Evolutionary conservation across 176 grass and related monocot species (phyloP), one percentile per base, ranked within the genome.

Genomic region (Zea luxurians): DNA sequence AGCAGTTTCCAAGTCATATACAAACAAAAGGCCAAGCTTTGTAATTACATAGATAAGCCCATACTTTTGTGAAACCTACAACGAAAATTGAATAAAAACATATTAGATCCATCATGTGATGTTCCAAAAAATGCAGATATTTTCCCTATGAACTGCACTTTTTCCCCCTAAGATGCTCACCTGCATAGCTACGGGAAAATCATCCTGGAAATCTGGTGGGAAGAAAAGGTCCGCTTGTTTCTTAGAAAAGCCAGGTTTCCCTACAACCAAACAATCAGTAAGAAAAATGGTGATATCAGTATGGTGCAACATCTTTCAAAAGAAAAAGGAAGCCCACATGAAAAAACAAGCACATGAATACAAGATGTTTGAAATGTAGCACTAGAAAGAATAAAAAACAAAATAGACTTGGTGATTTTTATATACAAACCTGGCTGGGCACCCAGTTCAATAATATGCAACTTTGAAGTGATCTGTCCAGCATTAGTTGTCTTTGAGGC

Each of bases 171-270:
- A 71, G 78, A 78, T 37, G 55, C 37, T 72, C 60, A 99, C 96
- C 89, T 99, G 96, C 96, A 99, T 95, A 72, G 96, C 87, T 36
- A 99, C 96, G 74, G 92, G 96, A 85, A 99, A 99, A 58, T 99
- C 96, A 76, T 99, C 96, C 49, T 80, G 89, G 76, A 99, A 99
- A 89, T 99, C 96, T 64, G 92, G 96, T 47, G 96, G 96, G 38
- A 95, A 95, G 80, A 95, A 95, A 40, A 95, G 88, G 79, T 99
- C 96, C 2, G 92, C 88, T 91, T 99, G 96, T 75, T 99, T 99
- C 90, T 99, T 99, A 48, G 96, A 87, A 75, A 99, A 99, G 0
- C 85, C 92, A 37, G 96, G 86, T 73, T 99, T 99, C 8, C 92
- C 96, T 95, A 80, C 47, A 37, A 86, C 21, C 58, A 76, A 83